phyloP scores from a whole-genome alignment of 1,284 basidiomycete species.

The Boletus sp. region DNA sequence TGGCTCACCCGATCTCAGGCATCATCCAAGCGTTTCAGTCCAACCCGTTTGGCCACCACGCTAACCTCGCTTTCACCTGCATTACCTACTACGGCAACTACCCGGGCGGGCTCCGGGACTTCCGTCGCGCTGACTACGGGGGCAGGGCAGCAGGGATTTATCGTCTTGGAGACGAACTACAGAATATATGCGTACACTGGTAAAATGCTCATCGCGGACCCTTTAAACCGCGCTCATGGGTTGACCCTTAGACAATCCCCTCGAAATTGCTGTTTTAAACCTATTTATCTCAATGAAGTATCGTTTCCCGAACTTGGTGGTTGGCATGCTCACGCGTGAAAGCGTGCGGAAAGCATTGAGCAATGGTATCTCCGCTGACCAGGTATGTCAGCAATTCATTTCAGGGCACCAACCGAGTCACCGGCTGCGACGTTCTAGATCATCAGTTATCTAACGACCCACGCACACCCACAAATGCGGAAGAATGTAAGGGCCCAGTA shows the following conservation, averaged over 20 bases:
- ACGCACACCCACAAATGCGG: constrained; percentile 98
- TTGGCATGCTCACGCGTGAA: constrained; percentile 91
- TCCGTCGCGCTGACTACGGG: constrained; percentile 38
- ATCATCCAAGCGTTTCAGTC: constrained; percentile 79
- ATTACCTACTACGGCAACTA: constrained; percentile 50
- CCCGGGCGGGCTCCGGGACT: constrained; percentile 16
- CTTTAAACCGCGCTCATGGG: constrained; percentile 17
- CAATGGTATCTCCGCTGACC: constrained; percentile 95
- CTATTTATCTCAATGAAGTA: constrained; percentile 91
- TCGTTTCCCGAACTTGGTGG: constrained; percentile 93
- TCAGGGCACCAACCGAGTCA: constrained; percentile 12
- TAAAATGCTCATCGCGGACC: constrained; percentile 33
- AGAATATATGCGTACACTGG: constrained; percentile 97
- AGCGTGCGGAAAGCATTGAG: constrained; percentile 91
- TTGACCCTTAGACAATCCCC: constrained; percentile 70
- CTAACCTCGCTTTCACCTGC: constrained; percentile 80
- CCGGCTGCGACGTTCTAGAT: constrained; percentile 53
- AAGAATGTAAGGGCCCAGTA: constrained; percentile 62
- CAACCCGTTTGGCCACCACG: constrained; percentile 94
- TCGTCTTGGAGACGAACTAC: constrained; percentile 98
- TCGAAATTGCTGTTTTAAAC: constrained; percentile 95
- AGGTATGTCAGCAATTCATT: constrained; percentile 50
- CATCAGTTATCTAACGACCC: constrained; percentile 89
- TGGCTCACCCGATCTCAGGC: constrained; percentile 39
- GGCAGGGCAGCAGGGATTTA: constrained; percentile 75